A percentile compares a stretch with the other conserved stretches of the same genome.
Evolutionary conservation across 768 basidiomycete genomes (phyloP).

Genomic region (Mycena albidolilacea): DNA sequence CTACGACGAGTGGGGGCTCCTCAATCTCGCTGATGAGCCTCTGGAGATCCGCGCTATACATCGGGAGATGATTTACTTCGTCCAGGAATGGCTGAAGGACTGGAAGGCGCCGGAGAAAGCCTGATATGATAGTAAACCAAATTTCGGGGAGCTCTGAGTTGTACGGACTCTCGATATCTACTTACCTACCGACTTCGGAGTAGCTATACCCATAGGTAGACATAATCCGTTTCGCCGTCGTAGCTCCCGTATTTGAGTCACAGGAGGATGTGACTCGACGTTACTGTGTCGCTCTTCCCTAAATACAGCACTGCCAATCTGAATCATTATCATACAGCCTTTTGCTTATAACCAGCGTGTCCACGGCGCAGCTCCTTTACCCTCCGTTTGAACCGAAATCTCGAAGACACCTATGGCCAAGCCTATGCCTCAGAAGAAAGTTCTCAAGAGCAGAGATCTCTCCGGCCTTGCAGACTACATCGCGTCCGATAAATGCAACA

Average conservation of each 20-base stretch:
- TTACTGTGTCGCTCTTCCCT: background rate
- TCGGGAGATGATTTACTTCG: conserved; percentile 83
- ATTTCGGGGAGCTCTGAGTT: background rate
- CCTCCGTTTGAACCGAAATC: conserved; percentile 3
- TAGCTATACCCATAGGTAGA: too few relatives aligned
- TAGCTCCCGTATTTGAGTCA: background rate
- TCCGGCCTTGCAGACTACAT: conserved; percentile 75
- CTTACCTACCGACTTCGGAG: too few relatives aligned
- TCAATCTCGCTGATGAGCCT: conserved; percentile 75
- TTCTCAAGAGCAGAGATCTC: conserved; percentile 48
- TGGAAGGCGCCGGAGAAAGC: conserved; percentile 46
- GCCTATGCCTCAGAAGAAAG: conserved; percentile 35
- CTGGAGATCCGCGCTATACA: conserved; percentile 86
- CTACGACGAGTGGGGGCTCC: conserved; percentile 83
- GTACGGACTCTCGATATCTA: background rate
- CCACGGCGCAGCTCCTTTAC: background rate
- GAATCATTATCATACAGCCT: conserved; percentile 26
- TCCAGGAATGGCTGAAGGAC: conserved; percentile 78
- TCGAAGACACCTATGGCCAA: conserved; percentile 19
- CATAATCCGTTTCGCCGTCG: background rate
- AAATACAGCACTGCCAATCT: background rate
- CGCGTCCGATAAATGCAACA: conserved; percentile 75
- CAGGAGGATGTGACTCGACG: background rate
- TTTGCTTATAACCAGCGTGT: background rate
- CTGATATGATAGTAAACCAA: background rate